Conservation (phyloP, 192 early-diverging fungal genomes). For the Obelidium mucronatum region DNA sequence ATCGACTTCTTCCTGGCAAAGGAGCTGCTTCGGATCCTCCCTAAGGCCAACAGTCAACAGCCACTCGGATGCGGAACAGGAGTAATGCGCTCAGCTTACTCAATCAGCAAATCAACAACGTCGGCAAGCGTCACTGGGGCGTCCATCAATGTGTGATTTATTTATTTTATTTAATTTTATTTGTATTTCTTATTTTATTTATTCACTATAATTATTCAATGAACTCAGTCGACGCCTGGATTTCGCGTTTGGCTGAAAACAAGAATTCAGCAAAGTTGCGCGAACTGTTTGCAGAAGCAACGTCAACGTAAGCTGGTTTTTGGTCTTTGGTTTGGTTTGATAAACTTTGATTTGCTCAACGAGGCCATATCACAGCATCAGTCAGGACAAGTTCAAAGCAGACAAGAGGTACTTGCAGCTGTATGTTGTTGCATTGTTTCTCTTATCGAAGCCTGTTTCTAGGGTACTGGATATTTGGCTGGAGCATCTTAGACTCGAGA, state of each 20-base stretch:
- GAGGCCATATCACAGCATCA: not conserved
- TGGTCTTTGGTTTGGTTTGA: not conserved
- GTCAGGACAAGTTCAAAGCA: not conserved
- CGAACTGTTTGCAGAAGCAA: constrained; percentile 1
- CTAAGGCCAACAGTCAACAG: too few species aligned
- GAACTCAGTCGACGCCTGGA: not conserved
- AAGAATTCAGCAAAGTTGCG: not conserved
- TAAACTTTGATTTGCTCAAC: not conserved
- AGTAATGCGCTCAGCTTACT: too few species aligned
- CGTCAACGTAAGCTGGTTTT: not conserved
- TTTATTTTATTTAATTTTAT: not conserved
- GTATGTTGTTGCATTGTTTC: not conserved
- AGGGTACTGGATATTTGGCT: constrained; percentile 30
- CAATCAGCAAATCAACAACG: not conserved
- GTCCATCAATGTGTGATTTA: not conserved
- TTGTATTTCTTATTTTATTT: not conserved
- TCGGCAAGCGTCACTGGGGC: not conserved
- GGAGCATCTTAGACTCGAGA: constrained; percentile 17
- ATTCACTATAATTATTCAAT: not conserved
- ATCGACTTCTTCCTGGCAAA: not conserved
- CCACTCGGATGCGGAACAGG: too few species aligned
- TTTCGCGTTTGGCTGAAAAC: not conserved
- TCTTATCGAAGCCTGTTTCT: not conserved
- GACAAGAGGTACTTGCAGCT: not conserved
- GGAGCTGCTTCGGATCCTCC: too few species aligned